Percentiles rank a stretch among this genome's conserved stretches.
Conservation (phyloP, 208 protist genomes). For the Trypanosoma mega region DNA sequence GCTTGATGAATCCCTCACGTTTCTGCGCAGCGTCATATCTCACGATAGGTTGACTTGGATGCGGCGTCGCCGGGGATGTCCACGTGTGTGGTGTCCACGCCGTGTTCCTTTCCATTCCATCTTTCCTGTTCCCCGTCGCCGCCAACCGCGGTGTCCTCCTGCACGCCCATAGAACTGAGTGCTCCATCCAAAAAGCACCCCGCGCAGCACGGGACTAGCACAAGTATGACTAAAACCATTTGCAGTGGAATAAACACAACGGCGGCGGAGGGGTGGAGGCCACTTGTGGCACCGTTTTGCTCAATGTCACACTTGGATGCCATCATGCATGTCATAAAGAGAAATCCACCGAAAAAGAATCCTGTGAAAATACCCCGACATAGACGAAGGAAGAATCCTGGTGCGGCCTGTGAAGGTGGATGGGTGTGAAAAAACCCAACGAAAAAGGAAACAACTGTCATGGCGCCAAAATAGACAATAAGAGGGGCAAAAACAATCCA, state of each 20-base stretch:
- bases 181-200: slow-evolving; percentile 6
- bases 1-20: too few species aligned
- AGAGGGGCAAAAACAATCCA: slow-evolving; percentile 60
- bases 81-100: too few species aligned
- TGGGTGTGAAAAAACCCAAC: neutral
- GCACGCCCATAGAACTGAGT: neutral
- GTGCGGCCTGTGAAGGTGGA: neutral
- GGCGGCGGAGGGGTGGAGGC: slow-evolving; percentile 38
- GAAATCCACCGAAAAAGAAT: slow-evolving; percentile 25
- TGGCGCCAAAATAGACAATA: slow-evolving; percentile 28
- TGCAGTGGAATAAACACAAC: slow-evolving; percentile 45
- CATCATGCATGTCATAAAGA: slow-evolving; percentile 63
- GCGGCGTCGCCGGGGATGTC: neutral
- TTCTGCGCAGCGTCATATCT: too few species aligned
- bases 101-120: too few species aligned
- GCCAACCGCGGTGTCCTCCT: neutral
- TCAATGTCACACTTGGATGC: slow-evolving; percentile 47
- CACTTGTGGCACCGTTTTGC: slow-evolving; percentile 27
- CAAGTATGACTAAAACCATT: slow-evolving; percentile 21
- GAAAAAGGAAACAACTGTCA: slow-evolving; percentile 16
- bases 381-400: slow-evolving; percentile 10
- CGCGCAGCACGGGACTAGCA: slow-evolving; percentile 30
- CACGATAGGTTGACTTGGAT: neutral
- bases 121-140: too few species aligned
- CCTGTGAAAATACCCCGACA: slow-evolving; percentile 15